Percentiles rank a stretch among this genome's conserved stretches.
Conservation (phyloP, 768 basidiomycete species). For the Tulasnella sp. region DNA sequence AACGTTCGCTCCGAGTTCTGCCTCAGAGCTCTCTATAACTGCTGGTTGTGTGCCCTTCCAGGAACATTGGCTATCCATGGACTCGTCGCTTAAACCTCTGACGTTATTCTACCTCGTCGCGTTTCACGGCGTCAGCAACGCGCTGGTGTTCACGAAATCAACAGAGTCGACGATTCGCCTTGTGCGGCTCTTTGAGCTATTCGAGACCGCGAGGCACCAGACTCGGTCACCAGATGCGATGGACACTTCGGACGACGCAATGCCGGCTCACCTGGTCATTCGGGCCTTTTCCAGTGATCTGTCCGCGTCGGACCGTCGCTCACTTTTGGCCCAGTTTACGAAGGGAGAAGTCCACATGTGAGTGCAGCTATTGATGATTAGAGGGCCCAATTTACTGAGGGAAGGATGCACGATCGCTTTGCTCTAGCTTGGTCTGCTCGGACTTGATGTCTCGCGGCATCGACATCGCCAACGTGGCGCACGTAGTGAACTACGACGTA, state of each 20-base stretch:
- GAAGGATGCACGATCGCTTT: not conserved
- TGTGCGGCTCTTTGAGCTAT: conserved; percentile 68
- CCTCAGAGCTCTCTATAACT: not conserved
- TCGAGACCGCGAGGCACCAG: conserved; percentile 41
- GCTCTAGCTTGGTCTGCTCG: conserved; percentile 76
- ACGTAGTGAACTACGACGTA: conserved; percentile 91
- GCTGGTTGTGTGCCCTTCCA: conserved; percentile 24
- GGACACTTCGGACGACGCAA: conserved; percentile 15
- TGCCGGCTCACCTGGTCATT: conserved; percentile 28
- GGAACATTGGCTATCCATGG: conserved; percentile 82
- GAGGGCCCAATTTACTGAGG: not conserved
- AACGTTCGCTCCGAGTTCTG: not conserved
- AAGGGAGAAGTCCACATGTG: conserved; percentile 74
- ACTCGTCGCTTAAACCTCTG: conserved; percentile 73
- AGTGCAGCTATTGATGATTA: conserved; percentile 21
- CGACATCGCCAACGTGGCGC: conserved; percentile 82
- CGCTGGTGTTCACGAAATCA: conserved; percentile 93
- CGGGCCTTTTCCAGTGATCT: conserved; percentile 85
- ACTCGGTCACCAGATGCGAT: conserved; percentile 17
- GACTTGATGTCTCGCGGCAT: conserved; percentile 94
- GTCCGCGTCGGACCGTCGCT: conserved; percentile 54
- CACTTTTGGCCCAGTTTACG: conserved; percentile 70
- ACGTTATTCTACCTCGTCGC: conserved; percentile 81
- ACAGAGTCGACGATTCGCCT: conserved; percentile 82
- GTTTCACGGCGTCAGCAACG: conserved; percentile 45